Evolutionary conservation across 257 asterid genomes (phyloP).

Genomic region (Penstemon barbatus): DNA sequence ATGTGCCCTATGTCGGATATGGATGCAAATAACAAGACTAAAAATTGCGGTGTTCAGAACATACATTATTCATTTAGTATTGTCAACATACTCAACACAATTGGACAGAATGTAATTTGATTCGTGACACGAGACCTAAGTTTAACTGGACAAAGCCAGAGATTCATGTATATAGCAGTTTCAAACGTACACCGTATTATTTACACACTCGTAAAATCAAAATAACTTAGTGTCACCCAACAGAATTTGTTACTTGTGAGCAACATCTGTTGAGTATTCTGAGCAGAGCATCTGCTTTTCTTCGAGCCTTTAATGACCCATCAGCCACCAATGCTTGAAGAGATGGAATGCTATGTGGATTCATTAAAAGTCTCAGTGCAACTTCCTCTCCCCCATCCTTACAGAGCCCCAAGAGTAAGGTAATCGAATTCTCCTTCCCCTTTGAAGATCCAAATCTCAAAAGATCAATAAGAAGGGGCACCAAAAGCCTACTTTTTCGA

Average conservation of each 20-base stretch:
- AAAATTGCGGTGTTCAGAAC: slow-evolving; percentile 12
- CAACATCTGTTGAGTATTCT: slow-evolving; percentile 82
- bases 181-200: slow-evolving; percentile 27
- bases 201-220: slow-evolving; percentile 29
- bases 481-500: slow-evolving; percentile 53
- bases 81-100: neutral
- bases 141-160: slow-evolving; percentile 11
- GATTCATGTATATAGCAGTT: slow-evolving; percentile 13
- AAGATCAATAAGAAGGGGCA: slow-evolving; percentile 77
- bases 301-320: slow-evolving; percentile 64
- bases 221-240: slow-evolving; percentile 27
- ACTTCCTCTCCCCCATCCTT: slow-evolving; percentile 72
- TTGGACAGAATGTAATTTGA: slow-evolving; percentile 17
- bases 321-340: slow-evolving; percentile 60
- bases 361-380: slow-evolving; percentile 64
- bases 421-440: slow-evolving; percentile 79
- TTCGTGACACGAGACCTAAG: neutral
- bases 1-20: slow-evolving; percentile 8
- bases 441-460: slow-evolving; percentile 76
- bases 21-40: slow-evolving; percentile 14
- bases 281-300: slow-evolving; percentile 84
- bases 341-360: slow-evolving; percentile 77
- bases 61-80: slow-evolving; percentile 16
- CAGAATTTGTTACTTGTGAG: slow-evolving; percentile 46
- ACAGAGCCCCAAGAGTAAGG: slow-evolving; percentile 73